Conservation (phyloP, 768 basidiomycete species). For the Termitomyces sp. region DNA sequence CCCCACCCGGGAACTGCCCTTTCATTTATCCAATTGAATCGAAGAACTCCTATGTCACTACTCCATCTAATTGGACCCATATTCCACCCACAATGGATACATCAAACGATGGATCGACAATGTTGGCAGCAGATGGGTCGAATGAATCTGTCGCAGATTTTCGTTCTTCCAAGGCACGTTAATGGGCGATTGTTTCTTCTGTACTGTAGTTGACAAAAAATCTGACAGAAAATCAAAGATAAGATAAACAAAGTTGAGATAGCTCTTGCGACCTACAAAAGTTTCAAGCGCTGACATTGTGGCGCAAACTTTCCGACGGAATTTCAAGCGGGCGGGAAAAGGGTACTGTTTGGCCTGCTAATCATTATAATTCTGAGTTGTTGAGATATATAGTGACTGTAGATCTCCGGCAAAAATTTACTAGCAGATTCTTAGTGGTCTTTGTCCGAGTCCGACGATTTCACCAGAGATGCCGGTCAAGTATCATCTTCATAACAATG, state of each 20-base stretch:
- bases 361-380: too few relatives aligned
- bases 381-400: too few relatives aligned
- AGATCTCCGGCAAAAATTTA: too few relatives aligned
- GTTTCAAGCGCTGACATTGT: background rate
- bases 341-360: too few relatives aligned
- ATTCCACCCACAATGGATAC: background rate
- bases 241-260: background rate
- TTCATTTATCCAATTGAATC: background rate
- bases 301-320: background rate
- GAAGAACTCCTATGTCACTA: background rate
- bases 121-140: background rate
- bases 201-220: background rate
- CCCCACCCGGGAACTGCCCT: background rate
- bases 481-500: too few relatives aligned
- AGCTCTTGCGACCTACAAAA: background rate
- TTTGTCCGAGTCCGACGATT: too few relatives aligned
- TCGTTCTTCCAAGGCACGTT: background rate
- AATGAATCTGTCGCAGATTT: background rate
- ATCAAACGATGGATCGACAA: background rate
- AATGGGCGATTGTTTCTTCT: background rate
- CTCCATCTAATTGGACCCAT: background rate
- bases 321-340: background rate
- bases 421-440: too few relatives aligned
- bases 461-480: too few relatives aligned
- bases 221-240: background rate